A percentile compares a stretch with the other conserved stretches of the same genome.
These are phyloP conservation scores for Talaromyces sp. DNA, from an alignment of 2,329 filamentous ascomycete species.

Conservation along the genomic window DNA sequence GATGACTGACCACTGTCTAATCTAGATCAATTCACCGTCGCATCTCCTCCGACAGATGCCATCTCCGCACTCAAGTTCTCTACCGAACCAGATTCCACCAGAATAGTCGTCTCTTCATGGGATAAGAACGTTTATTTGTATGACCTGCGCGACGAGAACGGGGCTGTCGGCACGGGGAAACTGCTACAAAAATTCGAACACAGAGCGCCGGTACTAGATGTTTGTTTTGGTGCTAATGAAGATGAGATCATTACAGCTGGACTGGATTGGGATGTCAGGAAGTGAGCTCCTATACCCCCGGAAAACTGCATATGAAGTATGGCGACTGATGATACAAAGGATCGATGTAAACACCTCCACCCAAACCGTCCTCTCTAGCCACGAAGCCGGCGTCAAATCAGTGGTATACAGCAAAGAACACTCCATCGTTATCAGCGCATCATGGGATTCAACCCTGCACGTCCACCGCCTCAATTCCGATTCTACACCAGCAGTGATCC, in stretches of 20 bases:
- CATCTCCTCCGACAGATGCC: conserved; percentile 77
- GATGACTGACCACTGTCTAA: conserved; percentile 12
- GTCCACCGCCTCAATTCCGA: conserved; percentile 65
- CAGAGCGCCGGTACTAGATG: conserved; percentile 80
- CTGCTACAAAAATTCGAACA: conserved; percentile 74
- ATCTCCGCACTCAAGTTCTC: conserved; percentile 86
- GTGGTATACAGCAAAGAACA: conserved; percentile 77
- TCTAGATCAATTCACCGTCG: conserved; percentile 73
- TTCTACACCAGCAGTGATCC: conserved; percentile 60
- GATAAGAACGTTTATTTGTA: conserved; percentile 90
- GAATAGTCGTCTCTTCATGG: conserved; percentile 90
- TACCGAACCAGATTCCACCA: conserved; percentile 67
- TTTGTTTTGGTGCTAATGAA: conserved; percentile 82
- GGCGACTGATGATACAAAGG: conserved; percentile 32
- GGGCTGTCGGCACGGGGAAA: conserved; percentile 56
- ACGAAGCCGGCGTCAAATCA: conserved; percentile 74
- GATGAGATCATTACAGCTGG: conserved; percentile 82
- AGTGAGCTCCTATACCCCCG: conserved; percentile 44
- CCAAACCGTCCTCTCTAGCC: conserved; percentile 72
- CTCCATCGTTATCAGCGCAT: conserved; percentile 78
- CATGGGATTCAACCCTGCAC: conserved; percentile 90
- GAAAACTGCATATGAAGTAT: not conserved
- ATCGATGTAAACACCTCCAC: conserved; percentile 71
- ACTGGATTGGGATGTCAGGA: conserved; percentile 80
- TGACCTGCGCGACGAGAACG: conserved; percentile 60